A percentile compares a stretch with the other conserved stretches of the same genome.
Evolutionary conservation across 2,329 filamentous ascomycete genomes (phyloP).

Genomic region (Lojkania enalia): DNA sequence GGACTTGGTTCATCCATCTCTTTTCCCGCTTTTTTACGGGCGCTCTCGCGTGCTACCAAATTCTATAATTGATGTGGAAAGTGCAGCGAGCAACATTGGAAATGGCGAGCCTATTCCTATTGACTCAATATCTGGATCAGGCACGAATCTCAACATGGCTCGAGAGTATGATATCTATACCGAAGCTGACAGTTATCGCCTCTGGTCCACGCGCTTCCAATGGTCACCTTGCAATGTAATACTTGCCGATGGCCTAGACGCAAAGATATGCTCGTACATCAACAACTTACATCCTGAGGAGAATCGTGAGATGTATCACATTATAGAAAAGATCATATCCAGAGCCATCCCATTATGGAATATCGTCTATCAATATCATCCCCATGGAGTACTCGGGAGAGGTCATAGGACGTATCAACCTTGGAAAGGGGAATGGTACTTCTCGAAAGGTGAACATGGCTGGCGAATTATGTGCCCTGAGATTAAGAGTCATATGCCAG

Average conservation of each 20-base stretch:
- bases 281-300: slow-evolving; percentile 54
- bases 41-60: not conserved
- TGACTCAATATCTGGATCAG: too few relatives aligned
- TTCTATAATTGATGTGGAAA: not conserved
- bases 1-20: slow-evolving; percentile 63
- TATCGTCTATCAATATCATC: not conserved
- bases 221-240: not conserved
- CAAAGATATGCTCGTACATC: slow-evolving; percentile 52
- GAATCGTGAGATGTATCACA: not conserved
- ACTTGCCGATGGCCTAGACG: not conserved
- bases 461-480: too few relatives aligned
- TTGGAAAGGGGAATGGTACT: not conserved
- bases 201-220: not conserved
- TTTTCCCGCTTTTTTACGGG: slow-evolving; percentile 26
- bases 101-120: not conserved
- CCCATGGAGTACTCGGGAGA: not conserved
- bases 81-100: not conserved
- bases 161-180: too few relatives aligned
- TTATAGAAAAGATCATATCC: not conserved
- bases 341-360: slow-evolving; percentile 1
- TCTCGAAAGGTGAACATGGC: not conserved
- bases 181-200: too few relatives aligned
- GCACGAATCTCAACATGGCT: too few relatives aligned
- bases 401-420: not conserved
- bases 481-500: not conserved